Evolutionary conservation across 2,329 filamentous ascomycete genomes (phyloP), one percentile per base, ranked within the genome.

Genomic region (Tolypocladium nubicola): DNA sequence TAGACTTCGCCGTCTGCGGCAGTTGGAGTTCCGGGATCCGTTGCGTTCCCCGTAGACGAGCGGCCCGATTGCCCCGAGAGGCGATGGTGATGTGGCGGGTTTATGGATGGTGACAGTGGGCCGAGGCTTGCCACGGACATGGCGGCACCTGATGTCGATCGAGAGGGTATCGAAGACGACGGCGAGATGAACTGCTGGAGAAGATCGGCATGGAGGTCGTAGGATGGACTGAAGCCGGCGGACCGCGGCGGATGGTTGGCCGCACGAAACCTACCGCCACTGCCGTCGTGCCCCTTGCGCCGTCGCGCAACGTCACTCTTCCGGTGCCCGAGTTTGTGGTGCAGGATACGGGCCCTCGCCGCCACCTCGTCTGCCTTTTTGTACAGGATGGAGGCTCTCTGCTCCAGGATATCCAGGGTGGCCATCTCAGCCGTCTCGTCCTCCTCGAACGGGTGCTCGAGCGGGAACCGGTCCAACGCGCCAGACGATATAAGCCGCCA

Each of bases 381-480:
- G 63, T 89, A 90, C 49, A 96, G 81, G 62, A 88, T 81, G 41
- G 84, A 83, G 40, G 95, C 75, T 60, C 90, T 87, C 69, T 86
- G 84, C 71, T 96, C 89, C 35, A 96, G 72, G 54, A 95, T 92
- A 64, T 94, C 89, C 64, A 95, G 76, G 0, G 90, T 93, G 14
- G 86, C 89, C 41, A 95, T 72, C 68, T 96, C 90, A 62, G 90
- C 90, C 67, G 87, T 84, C 72, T 96, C 91, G 67, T 96, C 90
- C 67, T 95, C 90, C 58, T 88, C 84, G 53, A 94, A 86, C 1
- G 90, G 89, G 61, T 92, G 85, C 16, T 87, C 86, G 2, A 90
- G 87, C 21, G 91, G 90, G 58, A 80, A 77, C 67, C 90, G 86
- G 70, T 95, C 89, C 13, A 92, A 83, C 62, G 89, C 88, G 35